Evolutionary conservation across 1,284 basidiomycete species (phyloP), one percentile per base, ranked within the genome.

Genomic region (Cutaneotrichosporon sp.): DNA sequence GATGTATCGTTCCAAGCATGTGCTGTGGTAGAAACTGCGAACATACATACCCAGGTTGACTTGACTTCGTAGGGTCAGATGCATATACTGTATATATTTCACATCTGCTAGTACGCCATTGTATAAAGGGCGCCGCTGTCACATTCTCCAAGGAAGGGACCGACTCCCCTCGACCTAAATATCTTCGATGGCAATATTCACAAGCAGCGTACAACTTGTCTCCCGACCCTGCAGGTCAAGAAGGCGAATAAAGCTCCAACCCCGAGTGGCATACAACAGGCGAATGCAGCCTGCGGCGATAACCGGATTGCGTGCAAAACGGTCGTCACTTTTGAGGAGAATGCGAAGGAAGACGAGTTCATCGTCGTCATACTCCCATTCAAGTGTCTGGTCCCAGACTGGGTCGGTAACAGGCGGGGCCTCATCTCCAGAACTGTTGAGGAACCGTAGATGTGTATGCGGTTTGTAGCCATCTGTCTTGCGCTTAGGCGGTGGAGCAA

Each of bases 301-400:
- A 4, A 52, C 48, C 10, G 57, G 57, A 43, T 59, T 59, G 18
- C 36, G 26, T 14, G 51, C 51, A 45, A 59, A 53, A 37, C 23
- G 33, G 41, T 55, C 54, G 46, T 59, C 57, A 38, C 51, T 53
- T 51, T 59, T 59, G 48, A 59, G 48, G 3, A 59, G 49, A 15
- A 59, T 45, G 37, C 57, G 54, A 5, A 59, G 38, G 43, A 59
- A 59, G 15, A 52, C 51, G 42, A 59, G 54, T 26, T 55, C 57
- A 37, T 52, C 45, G 22, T 47, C 51, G 52, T 85, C 82, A 66
- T 91, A 88, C n/a, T 84, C 82, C 38, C 93, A 78, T 42, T 78
- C 76, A 35, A 93, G 74, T 23, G 76, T 77, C 66, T 90, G 84
- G 63, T 90, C 81, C 88, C 90, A 96, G 4, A 85, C 76, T 0